These are phyloP conservation scores for Violaceomyces palustris DNA, from an alignment of 1,284 basidiomycete genomes.

Conservation along the genomic window DNA sequence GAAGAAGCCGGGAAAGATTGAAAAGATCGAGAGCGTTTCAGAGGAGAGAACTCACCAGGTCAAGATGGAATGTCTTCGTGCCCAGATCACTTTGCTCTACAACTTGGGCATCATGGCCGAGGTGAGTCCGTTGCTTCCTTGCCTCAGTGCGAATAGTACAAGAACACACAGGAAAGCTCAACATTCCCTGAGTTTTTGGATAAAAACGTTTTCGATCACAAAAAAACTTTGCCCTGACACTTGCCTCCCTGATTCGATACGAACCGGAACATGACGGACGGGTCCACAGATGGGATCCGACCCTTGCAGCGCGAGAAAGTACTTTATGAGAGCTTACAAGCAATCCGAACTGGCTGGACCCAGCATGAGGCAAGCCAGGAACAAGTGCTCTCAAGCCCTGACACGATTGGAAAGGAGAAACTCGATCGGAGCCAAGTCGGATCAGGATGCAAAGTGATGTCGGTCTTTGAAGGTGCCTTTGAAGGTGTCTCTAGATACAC, in stretches of 20 bases:
- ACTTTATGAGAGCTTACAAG: conserved; percentile 32
- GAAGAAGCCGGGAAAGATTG: not conserved
- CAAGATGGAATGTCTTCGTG: conserved; percentile 35
- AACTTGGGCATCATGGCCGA: conserved; percentile 41
- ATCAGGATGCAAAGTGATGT: no score
- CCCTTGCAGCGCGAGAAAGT: conserved; percentile 27
- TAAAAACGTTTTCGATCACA: not conserved
- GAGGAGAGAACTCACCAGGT: conserved; percentile 33
- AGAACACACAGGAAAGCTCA: not conserved
- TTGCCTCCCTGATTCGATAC: not conserved
- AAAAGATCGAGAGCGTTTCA: conserved; percentile 4
- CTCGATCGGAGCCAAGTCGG: no score
- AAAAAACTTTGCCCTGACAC: not conserved
- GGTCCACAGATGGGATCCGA: conserved; percentile 18
- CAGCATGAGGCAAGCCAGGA: no score
- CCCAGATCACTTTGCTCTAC: conserved; percentile 46
- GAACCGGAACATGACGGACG: no score
- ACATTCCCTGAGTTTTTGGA: not conserved
- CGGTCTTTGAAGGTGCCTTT: no score
- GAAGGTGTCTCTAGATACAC: no score
- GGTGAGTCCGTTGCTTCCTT: conserved; percentile 5
- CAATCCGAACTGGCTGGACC: conserved; percentile 10
- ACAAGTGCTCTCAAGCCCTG: no score
- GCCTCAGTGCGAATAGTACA: not conserved
- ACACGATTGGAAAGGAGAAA: no score